Base-by-base conservation (phyloP, 2,329 filamentous ascomycete species). In the Epichloe baconii region DNA sequence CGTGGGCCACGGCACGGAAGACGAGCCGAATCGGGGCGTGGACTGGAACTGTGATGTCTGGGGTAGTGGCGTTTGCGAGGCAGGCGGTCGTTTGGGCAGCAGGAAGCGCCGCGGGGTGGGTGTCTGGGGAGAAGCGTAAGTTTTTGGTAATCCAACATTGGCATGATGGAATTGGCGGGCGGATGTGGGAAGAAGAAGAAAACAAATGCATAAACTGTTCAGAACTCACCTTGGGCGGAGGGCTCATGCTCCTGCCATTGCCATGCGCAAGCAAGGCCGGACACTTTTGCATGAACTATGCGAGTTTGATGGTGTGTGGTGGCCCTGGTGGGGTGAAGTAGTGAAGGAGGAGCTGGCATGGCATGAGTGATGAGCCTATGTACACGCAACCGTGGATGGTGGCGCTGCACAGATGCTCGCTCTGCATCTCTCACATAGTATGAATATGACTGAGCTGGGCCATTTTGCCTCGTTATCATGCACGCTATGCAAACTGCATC, bases 71-170 rank as follows among this genome's bases (percentile, higher is more conserved):
- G 63, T 62, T 53, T 66, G 64, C 26, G 64, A 64, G 5, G 59
- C 54, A 47, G 63, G 61, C n/a, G 63, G 58, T 14, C 60, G 58
- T 34, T 66, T 69, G 2, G 66, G 58, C 6, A 67, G 60, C 50
- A 70, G 59, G 51, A 72, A 71, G 5, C 66, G 63, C 53, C 67
- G 62, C 19, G 69, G 67, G 6, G 66, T 63, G 4, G 68, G 66
- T 36, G 69, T 71, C 69, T 71, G 26, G 26, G 26, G 26, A 26
- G 3, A 1, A 26, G 26, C 26, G 2, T 8, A 1, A 26, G 26
- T 8, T 26, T 26, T 26, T 26, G 26, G 26, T 26, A 8, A 8
- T 8, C 2, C 7, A 26, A 26, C 26, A 26, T 8, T 26, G 26
- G 26, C 26, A 10, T 35, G n/a, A n/a, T n/a, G 12, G 36, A n/a